phyloP scores from a whole-genome alignment of 1,284 basidiomycete genomes.

The Ustilago bromivora region DNA sequence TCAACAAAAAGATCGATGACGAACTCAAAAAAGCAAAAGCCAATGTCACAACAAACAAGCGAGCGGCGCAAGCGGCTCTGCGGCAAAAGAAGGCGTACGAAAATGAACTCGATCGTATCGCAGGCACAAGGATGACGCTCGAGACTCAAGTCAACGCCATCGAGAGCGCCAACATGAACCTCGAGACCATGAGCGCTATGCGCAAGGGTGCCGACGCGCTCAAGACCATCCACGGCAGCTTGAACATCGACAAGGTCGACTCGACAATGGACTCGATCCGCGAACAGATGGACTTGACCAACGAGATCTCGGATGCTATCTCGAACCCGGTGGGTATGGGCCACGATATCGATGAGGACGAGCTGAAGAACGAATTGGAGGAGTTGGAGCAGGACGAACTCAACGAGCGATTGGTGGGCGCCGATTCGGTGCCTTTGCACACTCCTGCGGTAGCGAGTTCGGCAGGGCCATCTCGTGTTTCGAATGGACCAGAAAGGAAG shows the following conservation, averaged over 20 bases:
- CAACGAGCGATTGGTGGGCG: slow-evolving; percentile 86
- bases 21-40: slow-evolving; percentile 90
- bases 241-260: slow-evolving; percentile 92
- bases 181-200: slow-evolving; percentile 98
- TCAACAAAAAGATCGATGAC: slow-evolving; percentile 97
- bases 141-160: slow-evolving; percentile 97
- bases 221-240: slow-evolving; percentile 88
- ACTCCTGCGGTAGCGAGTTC: slow-evolving; percentile 71
- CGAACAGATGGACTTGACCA: slow-evolving; percentile 92
- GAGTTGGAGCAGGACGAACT: slow-evolving; percentile 92
- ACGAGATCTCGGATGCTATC: slow-evolving; percentile 95
- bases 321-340: slow-evolving; percentile 81
- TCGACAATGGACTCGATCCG: slow-evolving; percentile 88
- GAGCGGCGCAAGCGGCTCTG: slow-evolving; percentile 78
- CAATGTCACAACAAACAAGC: slow-evolving; percentile 93
- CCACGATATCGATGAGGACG: slow-evolving; percentile 81
- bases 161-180: slow-evolving; percentile 97
- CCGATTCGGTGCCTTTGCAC: slow-evolving; percentile 90
- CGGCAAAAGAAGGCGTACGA: slow-evolving; percentile 94
- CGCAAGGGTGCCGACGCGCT: slow-evolving; percentile 93
- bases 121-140: slow-evolving; percentile 88
- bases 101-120: slow-evolving; percentile 85
- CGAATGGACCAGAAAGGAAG: slow-evolving; percentile 69
- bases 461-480: slow-evolving; percentile 51
- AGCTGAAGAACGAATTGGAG: slow-evolving; percentile 84